Conservation (phyloP, 352 stramenopile genomes). For the Pythium phragmiticola region DNA sequence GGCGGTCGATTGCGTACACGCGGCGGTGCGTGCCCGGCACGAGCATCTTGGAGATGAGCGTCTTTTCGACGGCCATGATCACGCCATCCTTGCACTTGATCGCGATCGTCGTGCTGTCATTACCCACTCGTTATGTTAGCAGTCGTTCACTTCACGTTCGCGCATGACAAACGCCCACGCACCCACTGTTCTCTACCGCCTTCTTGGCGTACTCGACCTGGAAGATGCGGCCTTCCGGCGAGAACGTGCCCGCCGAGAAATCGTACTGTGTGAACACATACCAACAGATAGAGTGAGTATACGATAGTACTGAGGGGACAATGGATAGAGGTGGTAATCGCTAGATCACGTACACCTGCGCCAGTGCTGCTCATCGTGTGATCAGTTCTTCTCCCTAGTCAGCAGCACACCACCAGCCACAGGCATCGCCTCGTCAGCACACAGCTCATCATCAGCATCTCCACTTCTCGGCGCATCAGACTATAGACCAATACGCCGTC, state of each 20-base stretch:
- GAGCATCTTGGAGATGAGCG: conserved; percentile 92
- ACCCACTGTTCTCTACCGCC: conserved; percentile 96
- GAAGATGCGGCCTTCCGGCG: conserved; percentile 97
- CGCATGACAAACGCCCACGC: background rate
- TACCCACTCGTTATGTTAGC: background rate
- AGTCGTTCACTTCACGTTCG: background rate
- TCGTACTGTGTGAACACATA: conserved; percentile 53
- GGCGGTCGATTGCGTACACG: conserved; percentile 89
- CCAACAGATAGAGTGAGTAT: background rate
- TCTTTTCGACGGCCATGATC: conserved; percentile 97
- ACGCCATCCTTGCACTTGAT: conserved; percentile 97
- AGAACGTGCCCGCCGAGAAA: conserved; percentile 93
- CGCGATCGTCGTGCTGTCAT: conserved; percentile 93
- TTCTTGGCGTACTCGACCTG: conserved; percentile 99
- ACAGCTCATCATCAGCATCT: background rate
- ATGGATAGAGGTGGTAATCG: background rate
- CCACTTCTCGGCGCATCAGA: background rate
- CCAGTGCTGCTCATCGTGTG: conserved; percentile 81
- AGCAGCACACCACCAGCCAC: conserved; percentile 1
- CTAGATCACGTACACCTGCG: conserved; percentile 45
- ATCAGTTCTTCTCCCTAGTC: conserved; percentile 13
- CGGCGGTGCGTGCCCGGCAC: conserved; percentile 87
- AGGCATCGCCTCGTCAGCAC: conserved; percentile 6
- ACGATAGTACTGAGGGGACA: background rate
- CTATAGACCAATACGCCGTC: background rate